Conservation (phyloP, 331 rosid genomes). For the Quercus tomentella region DNA sequence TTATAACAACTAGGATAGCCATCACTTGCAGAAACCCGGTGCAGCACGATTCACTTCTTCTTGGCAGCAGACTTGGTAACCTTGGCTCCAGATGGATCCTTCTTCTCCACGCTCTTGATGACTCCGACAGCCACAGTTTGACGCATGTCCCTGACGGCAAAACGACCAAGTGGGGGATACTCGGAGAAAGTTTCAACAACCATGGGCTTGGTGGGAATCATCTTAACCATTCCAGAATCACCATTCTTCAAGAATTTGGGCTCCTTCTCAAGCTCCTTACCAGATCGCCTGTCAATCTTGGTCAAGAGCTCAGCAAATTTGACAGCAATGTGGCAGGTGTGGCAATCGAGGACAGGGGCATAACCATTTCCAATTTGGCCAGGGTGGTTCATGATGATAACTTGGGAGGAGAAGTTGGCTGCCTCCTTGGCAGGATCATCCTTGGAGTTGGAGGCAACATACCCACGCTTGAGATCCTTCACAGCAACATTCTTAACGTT, state of each 20-base stretch:
- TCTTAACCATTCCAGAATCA: constrained; percentile 58
- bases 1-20: not conserved
- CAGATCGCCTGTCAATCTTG: constrained; percentile 65
- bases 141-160: constrained; percentile 71
- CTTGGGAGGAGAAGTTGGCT: constrained; percentile 56
- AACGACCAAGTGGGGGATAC: constrained; percentile 62
- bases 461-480: constrained; percentile 72
- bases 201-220: constrained; percentile 69
- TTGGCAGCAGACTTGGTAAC: constrained; percentile 65
- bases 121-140: constrained; percentile 83
- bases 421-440: constrained; percentile 72
- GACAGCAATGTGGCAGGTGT: constrained; percentile 65
- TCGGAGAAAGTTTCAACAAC: constrained; percentile 62
- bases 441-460: constrained; percentile 64
- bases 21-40: not conserved
- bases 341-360: constrained; percentile 60
- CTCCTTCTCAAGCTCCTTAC: constrained; percentile 65
- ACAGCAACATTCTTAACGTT: constrained; percentile 71
- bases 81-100: constrained; percentile 63
- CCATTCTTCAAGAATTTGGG: constrained; percentile 66
- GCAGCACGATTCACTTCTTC: constrained; percentile 61
- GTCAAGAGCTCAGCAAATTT: constrained; percentile 52
- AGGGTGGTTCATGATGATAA: constrained; percentile 67
- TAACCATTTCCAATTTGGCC: constrained; percentile 69
- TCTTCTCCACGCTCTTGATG: constrained; percentile 70